phyloP scores from a whole-genome alignment of 306 rosid genomes.

The Castanopsis chinensis region DNA sequence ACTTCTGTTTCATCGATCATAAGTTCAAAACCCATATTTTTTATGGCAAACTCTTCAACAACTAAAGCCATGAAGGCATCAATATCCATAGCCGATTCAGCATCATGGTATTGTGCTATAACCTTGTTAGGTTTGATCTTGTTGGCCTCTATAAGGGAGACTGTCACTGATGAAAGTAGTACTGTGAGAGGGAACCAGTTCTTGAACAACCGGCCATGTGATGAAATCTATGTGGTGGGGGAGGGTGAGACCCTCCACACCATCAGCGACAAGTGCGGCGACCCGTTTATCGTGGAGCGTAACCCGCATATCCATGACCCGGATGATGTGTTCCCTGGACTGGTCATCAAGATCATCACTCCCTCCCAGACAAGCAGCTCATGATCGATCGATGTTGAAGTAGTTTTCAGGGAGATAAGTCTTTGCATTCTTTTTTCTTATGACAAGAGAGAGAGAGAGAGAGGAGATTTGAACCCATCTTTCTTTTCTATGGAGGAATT shows the following conservation, averaged over 20 bases:
- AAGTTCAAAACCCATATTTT: not conserved
- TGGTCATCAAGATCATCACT: slow-evolving; percentile 70
- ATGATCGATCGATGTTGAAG: not conserved
- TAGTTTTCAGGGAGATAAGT: not conserved
- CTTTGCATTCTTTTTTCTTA: not conserved
- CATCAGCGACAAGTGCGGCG: slow-evolving; percentile 11
- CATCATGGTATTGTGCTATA: slow-evolving; percentile 63
- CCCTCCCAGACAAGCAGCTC: slow-evolving; percentile 16
- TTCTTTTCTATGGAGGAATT: no score
- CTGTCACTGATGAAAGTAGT: no score
- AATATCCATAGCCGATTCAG: slow-evolving; percentile 34
- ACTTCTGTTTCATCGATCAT: not conserved
- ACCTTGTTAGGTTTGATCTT: slow-evolving; percentile 44
- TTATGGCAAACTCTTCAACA: slow-evolving; percentile 10
- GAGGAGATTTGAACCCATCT: no score
- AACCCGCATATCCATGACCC: slow-evolving; percentile 22
- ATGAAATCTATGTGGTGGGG: slow-evolving; percentile 38
- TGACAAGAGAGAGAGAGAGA: no score
- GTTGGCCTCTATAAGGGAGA: slow-evolving; percentile 49
- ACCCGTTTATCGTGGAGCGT: slow-evolving; percentile 8
- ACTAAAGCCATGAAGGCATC: slow-evolving; percentile 1
- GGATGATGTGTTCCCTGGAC: slow-evolving; percentile 76
- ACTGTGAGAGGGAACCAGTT: slow-evolving; percentile 34
- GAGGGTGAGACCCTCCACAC: slow-evolving; percentile 4
- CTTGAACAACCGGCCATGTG: slow-evolving; percentile 32